Conservation (phyloP, 176 grass and related monocot genomes). For the Miscanthus lutarioriparius region DNA sequence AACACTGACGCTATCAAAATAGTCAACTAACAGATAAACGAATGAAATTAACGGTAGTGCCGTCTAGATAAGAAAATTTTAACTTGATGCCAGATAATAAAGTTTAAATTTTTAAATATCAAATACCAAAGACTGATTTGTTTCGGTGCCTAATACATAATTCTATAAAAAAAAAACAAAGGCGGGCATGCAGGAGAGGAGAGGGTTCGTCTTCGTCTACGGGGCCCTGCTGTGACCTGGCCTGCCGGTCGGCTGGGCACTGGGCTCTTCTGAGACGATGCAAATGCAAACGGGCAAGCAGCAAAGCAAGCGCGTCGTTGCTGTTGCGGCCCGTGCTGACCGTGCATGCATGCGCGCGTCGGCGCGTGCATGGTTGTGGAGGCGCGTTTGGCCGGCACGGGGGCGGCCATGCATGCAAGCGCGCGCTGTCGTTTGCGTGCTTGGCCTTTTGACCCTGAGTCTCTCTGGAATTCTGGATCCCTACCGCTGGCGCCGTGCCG, state of each 20-base stretch:
- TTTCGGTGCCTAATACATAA: too few species aligned
- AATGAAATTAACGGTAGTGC: too few species aligned
- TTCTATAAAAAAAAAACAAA: too few species aligned
- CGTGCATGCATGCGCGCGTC: background rate
- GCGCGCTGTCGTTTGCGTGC: background rate
- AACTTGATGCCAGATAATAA: too few species aligned
- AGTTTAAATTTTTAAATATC: too few species aligned
- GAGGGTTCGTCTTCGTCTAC: background rate
- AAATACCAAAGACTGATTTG: too few species aligned
- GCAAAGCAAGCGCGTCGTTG: background rate
- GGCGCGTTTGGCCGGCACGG: background rate
- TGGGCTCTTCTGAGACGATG: background rate
- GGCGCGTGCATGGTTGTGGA: background rate
- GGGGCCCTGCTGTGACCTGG: background rate
- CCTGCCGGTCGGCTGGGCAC: background rate
- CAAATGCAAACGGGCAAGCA: background rate
- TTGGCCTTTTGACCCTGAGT: slow-evolving; percentile 3
- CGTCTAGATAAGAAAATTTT: too few species aligned
- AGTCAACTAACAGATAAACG: too few species aligned
- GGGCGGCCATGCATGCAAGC: background rate
- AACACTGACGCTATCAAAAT: too few species aligned
- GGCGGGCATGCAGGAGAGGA: background rate
- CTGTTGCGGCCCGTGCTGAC: too few species aligned
- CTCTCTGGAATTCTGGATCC: too few species aligned
- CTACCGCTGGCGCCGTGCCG: too few species aligned